Percentiles rank a stretch among this genome's conserved stretches.
These are phyloP conservation scores for Pyricularia sp. DNA, from an alignment of 2,329 filamentous ascomycete genomes.

Conservation along the genomic window DNA sequence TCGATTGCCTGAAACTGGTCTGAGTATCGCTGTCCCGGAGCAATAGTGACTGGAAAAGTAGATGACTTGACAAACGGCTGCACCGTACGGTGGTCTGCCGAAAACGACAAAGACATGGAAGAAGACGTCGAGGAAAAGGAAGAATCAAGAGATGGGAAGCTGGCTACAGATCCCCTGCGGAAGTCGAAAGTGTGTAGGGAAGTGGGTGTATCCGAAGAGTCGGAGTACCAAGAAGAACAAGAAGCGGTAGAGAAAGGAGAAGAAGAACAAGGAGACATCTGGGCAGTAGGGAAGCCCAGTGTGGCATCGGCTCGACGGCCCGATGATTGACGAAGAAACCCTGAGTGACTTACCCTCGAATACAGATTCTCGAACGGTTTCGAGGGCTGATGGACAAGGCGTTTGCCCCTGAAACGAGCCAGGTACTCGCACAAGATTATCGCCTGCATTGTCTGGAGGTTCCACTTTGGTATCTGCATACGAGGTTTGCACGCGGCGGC, in stretches of 20 bases:
- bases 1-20: constrained; percentile 20
- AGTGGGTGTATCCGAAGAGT: constrained; percentile 1
- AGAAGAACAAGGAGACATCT: constrained; percentile 14
- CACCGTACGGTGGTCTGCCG: constrained; percentile 2
- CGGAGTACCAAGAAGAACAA: constrained; percentile 10
- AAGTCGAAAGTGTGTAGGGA: background rate
- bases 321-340: constrained; percentile 22
- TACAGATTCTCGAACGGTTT: constrained; percentile 39
- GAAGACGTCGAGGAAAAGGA: constrained; percentile 9
- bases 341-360: constrained; percentile 39
- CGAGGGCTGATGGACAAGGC: constrained; percentile 36
- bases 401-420: constrained; percentile 42
- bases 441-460: constrained; percentile 40
- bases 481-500: background rate
- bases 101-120: constrained; percentile 11
- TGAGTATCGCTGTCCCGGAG: constrained; percentile 19
- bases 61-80: background rate
- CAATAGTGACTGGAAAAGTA: background rate
- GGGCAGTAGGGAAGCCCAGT: constrained; percentile 16
- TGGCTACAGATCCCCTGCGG: background rate
- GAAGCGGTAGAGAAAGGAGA: constrained; percentile 13
- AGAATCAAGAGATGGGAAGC: background rate
- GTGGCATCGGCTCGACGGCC: constrained; percentile 11
- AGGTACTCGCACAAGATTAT: constrained; percentile 47
- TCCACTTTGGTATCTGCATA: constrained; percentile 36